Conservation (phyloP, 768 basidiomycete species). For the Gloeostereum incarnatum region DNA sequence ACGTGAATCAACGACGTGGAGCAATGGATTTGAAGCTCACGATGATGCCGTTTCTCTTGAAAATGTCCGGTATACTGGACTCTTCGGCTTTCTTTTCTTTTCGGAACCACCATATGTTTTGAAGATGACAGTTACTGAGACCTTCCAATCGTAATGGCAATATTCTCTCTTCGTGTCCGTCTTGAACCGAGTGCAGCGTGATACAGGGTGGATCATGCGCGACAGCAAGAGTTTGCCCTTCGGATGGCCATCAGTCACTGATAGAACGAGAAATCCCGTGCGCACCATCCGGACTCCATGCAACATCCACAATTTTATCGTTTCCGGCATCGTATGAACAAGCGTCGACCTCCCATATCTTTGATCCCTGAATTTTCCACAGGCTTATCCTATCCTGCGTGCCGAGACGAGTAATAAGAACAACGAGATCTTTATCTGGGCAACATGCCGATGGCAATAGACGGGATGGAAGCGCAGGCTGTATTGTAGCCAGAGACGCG, state of each 20-base stretch:
- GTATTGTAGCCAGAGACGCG: constrained; percentile 44
- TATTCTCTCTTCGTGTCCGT: constrained; percentile 49
- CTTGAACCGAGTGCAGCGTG: constrained; percentile 70
- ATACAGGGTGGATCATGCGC: constrained; percentile 60
- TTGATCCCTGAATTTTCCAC: constrained; percentile 75
- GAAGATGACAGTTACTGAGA: constrained; percentile 20
- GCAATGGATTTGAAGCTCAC: constrained; percentile 26
- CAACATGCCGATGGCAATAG: constrained; percentile 62
- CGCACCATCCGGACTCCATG: constrained; percentile 81
- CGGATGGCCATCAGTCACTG: not conserved
- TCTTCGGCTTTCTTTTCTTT: constrained; percentile 29
- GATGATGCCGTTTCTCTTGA: constrained; percentile 55
- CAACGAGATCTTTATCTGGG: constrained; percentile 76
- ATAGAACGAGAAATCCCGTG: constrained; percentile 5
- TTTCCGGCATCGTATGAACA: constrained; percentile 31
- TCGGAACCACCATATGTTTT: constrained; percentile 68
- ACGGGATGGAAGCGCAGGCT: constrained; percentile 49
- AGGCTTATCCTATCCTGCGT: constrained; percentile 63
- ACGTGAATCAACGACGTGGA: constrained; percentile 2
- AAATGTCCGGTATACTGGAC: constrained; percentile 62
- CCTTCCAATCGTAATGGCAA: constrained; percentile 24
- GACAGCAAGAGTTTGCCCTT: constrained; percentile 65
- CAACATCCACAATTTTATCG: constrained; percentile 47
- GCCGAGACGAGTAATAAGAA: constrained; percentile 57
- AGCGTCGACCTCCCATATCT: constrained; percentile 76